Evolutionary conservation across 306 rosid genomes (phyloP).

Genomic region (Arachis stenosperma): DNA sequence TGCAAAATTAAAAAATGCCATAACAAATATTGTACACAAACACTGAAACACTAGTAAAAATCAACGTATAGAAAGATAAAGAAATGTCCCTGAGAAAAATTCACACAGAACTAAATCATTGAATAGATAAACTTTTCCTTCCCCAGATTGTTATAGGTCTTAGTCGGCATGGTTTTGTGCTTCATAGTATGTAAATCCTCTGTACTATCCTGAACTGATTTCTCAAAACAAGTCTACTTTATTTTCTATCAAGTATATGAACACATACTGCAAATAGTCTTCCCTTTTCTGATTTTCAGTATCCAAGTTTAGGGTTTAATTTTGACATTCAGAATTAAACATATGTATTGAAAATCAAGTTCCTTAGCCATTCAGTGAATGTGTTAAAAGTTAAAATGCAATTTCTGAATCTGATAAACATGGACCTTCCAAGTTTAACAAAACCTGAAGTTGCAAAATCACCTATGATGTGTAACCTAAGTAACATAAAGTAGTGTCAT

Average conservation of each 20-base stretch:
- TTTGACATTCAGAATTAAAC: slow-evolving; percentile 1
- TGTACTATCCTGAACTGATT: background rate
- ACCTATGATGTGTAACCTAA: background rate
- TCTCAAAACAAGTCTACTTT: background rate
- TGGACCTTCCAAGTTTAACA: slow-evolving; percentile 8
- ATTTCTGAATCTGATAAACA: slow-evolving; percentile 7
- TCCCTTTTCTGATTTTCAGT: background rate
- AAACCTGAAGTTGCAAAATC: slow-evolving; percentile 30
- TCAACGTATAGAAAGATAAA: background rate
- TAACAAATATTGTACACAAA: too few relatives aligned
- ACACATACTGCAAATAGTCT: background rate
- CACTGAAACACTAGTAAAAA: background rate
- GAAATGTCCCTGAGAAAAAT: background rate
- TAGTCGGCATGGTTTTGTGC: background rate
- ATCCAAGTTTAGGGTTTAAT: background rate
- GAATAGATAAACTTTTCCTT: background rate
- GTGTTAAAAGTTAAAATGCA: background rate
- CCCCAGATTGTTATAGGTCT: slow-evolving; percentile 2
- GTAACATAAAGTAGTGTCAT: slow-evolving; percentile 1
- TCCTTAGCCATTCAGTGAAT: slow-evolving; percentile 1
- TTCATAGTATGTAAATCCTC: background rate
- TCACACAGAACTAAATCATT: slow-evolving; percentile 3
- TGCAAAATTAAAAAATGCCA: too few relatives aligned
- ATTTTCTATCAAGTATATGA: background rate
- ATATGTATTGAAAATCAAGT: background rate